phyloP scores from a whole-genome alignment of 2,329 filamentous ascomycete genomes.

The Cladosporium sp. region DNA sequence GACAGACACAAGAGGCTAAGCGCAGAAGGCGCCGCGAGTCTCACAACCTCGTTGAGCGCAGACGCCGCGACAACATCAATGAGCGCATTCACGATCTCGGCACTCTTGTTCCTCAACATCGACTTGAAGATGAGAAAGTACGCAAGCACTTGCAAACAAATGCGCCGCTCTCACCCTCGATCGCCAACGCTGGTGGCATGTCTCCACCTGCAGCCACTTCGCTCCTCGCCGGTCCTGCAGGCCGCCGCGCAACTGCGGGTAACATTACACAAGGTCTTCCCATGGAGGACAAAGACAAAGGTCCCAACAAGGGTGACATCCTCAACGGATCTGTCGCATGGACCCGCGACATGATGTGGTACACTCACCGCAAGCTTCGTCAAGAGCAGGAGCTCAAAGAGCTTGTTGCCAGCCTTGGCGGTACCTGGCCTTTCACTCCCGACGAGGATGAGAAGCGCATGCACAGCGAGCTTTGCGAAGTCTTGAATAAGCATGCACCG shows the following conservation, averaged over 20 bases:
- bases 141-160: conserved; percentile 92
- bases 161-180: conserved; percentile 78
- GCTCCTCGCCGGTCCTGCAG: conserved; percentile 77
- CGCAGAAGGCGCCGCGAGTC: conserved; percentile 85
- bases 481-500: conserved; percentile 74
- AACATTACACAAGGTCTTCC: conserved; percentile 91
- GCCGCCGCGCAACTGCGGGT: conserved; percentile 67
- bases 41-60: conserved; percentile 92
- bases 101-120: conserved; percentile 84
- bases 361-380: conserved; percentile 81
- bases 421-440: conserved; percentile 72
- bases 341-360: conserved; percentile 98
- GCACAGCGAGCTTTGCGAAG: conserved; percentile 86
- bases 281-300: conserved; percentile 96
- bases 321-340: conserved; percentile 95
- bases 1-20: conserved; percentile 89
- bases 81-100: conserved; percentile 96
- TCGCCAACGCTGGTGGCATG: conserved; percentile 62
- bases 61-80: conserved; percentile 96
- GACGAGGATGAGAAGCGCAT: conserved; percentile 93
- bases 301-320: conserved; percentile 97
- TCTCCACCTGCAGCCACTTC: conserved; percentile 80
- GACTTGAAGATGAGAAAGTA: conserved; percentile 94
- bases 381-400: conserved; percentile 84
- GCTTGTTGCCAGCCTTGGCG: conserved; percentile 66